phyloP scores from a whole-genome alignment of 2,329 filamentous ascomycete species.

The Dactylellina cionopaga region DNA sequence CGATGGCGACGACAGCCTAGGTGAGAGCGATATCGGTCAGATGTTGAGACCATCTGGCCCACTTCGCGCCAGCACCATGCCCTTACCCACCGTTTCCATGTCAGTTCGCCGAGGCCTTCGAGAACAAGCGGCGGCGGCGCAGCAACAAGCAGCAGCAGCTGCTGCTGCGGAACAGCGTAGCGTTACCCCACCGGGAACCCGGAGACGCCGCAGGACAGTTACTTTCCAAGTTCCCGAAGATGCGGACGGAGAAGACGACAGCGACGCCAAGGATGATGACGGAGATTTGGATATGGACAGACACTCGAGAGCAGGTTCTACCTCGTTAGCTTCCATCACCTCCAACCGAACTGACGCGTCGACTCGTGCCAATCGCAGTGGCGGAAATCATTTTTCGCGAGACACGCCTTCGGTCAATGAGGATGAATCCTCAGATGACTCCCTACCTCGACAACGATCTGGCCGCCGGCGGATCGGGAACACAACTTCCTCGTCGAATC shows the following conservation, averaged over 20 bases:
- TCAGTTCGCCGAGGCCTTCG: constrained; percentile 5
- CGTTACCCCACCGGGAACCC: constrained; percentile 28
- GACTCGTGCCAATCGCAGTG: constrained; percentile 46
- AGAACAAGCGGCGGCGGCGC: constrained; percentile 16
- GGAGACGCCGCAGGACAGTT: constrained; percentile 44
- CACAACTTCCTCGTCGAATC: constrained; percentile 42
- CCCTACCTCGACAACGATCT: constrained; percentile 37
- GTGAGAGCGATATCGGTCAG: constrained; percentile 36
- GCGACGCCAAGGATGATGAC: constrained; percentile 45
- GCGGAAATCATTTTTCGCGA: constrained; percentile 52
- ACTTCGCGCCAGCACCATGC: constrained; percentile 42
- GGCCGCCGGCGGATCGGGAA: constrained; percentile 31
- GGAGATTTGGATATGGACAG: constrained; percentile 53
- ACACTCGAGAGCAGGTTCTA: constrained; percentile 53
- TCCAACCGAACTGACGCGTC: constrained; percentile 52
- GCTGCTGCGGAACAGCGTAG: constrained; percentile 12
- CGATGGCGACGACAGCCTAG: constrained; percentile 53
- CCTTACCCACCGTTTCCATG: constrained; percentile 1
- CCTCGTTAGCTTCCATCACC: constrained; percentile 52
- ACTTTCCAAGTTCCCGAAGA: constrained; percentile 51
- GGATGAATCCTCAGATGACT: constrained; percentile 50
- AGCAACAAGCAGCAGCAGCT: too few relatives aligned
- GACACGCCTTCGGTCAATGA: constrained; percentile 52
- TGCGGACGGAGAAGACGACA: constrained; percentile 50
- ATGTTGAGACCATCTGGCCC: constrained; percentile 38